These are phyloP conservation scores for Entomortierella parvispora DNA, from an alignment of 192 early-diverging fungal species.

Conservation along the genomic window DNA sequence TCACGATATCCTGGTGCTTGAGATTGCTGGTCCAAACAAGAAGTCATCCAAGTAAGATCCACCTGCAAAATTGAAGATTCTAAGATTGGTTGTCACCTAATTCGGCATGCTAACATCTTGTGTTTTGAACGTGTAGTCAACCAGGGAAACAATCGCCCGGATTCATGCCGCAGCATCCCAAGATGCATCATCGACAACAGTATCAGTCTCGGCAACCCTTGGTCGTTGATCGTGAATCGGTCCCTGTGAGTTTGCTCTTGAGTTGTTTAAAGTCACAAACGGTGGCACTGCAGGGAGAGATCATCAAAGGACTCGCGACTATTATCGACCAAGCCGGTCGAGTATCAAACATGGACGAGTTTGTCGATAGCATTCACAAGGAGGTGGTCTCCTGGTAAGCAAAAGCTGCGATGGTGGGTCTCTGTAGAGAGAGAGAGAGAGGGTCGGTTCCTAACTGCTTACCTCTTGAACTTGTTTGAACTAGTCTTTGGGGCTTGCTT, in stretches of 20 bases:
- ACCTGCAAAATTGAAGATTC: too few species aligned
- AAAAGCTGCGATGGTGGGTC: neutral
- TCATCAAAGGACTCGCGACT: conserved; percentile 56
- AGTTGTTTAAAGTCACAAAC: conserved; percentile 9
- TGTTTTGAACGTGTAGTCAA: too few species aligned
- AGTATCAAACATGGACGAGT: conserved; percentile 58
- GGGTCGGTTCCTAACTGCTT: too few species aligned
- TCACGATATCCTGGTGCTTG: conserved; percentile 36
- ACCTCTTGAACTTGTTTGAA: neutral
- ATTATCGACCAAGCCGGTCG: conserved; percentile 51
- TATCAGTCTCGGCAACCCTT: conserved; percentile 2
- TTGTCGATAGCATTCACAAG: conserved; percentile 57
- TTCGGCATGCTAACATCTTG: too few species aligned
- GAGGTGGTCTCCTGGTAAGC: conserved; percentile 59
- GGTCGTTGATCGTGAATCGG: conserved; percentile 7
- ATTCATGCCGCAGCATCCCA: conserved; percentile 9
- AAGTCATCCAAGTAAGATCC: neutral
- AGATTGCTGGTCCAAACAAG: conserved; percentile 23
- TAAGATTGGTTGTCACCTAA: too few species aligned
- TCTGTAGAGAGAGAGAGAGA: neutral
- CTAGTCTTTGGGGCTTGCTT: conserved; percentile 63
- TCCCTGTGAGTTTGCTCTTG: conserved; percentile 17
- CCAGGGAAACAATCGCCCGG: neutral
- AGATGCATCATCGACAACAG: conserved; percentile 26
- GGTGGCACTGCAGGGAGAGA: conserved; percentile 45